Evolutionary conservation across 495 filamentous ascomycete genomes (phyloP), one percentile per base, ranked within the genome.

Genomic region (Penicillium tannophilum): DNA sequence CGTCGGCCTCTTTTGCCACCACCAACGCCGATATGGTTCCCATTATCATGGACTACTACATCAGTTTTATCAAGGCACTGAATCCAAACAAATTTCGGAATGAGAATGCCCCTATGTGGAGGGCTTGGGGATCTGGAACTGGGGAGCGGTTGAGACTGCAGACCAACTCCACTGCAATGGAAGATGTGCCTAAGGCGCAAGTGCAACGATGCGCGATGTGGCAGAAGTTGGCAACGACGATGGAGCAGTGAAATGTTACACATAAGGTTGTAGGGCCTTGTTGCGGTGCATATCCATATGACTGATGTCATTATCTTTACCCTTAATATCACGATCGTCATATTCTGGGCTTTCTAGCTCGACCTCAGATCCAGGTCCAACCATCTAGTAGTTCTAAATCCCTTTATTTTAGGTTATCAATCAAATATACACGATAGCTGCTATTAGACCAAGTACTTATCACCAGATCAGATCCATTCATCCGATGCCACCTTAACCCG

Each of bases 1-100:
- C 49, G 26, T 64, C 62, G 5, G 46, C 70, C 6, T 63, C 61
- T 4, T 72, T 61, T 31, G 70, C 60, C 26, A 63, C 36, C 11
- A 55, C 56, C 12, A 85, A 88, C 35, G 71, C 68, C 7, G 63
- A 68, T 0, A 80, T 85, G 4, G 72, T 82, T 2, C 78, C 81
- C 0, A 73, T 84, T 12, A 80, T 84, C n/a, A 83, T 86, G 68
- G 72, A 75, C 3, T 89, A 89, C 62, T 88, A 81, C 77, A 71
- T 83, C 1, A 87, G 83, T 54, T 90, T 90, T 63, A 80, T 88
- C 55, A 76, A 78, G 47, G 75, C 74, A 0, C 77, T 84, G 39
- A 70, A 90, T 63, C 88, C 87, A 14, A 90, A 90, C 55, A 77
- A 58, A 11, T 68, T 64, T 23, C 61, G 70, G 36, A 53, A 71